A percentile compares a stretch with the other conserved stretches of the same genome.
Evolutionary conservation across 352 stramenopile genomes (phyloP).

Genomic region (Globisporangium nunn): DNA sequence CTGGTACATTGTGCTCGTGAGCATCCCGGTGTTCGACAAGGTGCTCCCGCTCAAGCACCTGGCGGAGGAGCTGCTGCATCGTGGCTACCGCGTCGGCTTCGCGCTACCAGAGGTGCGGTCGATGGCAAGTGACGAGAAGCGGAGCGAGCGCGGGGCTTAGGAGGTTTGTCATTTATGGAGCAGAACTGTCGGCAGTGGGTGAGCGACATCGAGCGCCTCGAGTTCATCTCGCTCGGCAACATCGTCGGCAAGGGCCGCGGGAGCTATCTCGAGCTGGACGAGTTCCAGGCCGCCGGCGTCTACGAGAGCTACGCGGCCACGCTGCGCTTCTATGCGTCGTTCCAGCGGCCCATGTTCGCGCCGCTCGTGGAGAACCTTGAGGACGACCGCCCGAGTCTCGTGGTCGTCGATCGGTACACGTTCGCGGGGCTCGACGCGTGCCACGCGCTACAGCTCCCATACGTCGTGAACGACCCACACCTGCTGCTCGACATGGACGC

Average conservation of each 20-base stretch:
- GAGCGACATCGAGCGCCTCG: conserved; percentile 58
- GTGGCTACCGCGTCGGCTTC: conserved; percentile 72
- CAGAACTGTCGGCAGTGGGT: conserved; percentile 76
- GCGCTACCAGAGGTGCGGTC: conserved; percentile 55
- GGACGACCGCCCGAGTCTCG: conserved; percentile 54
- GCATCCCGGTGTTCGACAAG: conserved; percentile 78
- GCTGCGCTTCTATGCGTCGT: conserved; percentile 70
- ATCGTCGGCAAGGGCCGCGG: conserved; percentile 37
- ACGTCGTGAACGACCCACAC: conserved; percentile 75
- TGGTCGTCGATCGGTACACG: conserved; percentile 76
- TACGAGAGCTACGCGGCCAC: conserved; percentile 65
- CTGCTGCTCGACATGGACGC: conserved; percentile 83
- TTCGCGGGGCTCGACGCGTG: conserved; percentile 72
- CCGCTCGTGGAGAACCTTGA: conserved; percentile 53
- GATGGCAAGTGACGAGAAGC: no score
- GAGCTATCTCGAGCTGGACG: conserved; percentile 19
- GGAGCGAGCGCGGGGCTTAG: no score
- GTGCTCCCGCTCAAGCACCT: conserved; percentile 78
- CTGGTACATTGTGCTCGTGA: conserved; percentile 80
- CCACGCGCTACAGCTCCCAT: conserved; percentile 58
- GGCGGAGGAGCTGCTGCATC: conserved; percentile 60
- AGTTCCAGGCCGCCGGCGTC: conserved; percentile 30
- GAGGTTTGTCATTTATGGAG: no score
- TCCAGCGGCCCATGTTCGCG: conserved; percentile 69
- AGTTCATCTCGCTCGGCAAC: conserved; percentile 74